Percentiles rank a stretch among this genome's conserved stretches.
These are phyloP conservation scores for Glutinoglossum americanum DNA, from an alignment of 495 filamentous ascomycete genomes.

Conservation along the genomic window DNA sequence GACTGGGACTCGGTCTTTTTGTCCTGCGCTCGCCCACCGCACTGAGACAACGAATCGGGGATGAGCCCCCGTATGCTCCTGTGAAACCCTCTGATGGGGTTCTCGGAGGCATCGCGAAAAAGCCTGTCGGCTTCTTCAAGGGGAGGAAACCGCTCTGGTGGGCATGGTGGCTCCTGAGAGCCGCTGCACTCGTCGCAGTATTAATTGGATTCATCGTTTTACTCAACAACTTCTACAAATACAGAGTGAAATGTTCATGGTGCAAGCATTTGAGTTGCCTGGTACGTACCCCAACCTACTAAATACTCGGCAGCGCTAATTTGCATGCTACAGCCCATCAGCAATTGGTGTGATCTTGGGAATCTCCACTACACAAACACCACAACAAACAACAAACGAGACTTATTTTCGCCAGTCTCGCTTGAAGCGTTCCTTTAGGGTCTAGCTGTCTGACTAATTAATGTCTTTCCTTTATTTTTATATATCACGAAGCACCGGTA, in stretches of 20 bases:
- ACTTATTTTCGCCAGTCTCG: conserved; percentile 2
- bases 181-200: conserved; percentile 54
- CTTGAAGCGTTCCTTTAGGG: conserved; percentile 1
- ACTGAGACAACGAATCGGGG: conserved; percentile 54
- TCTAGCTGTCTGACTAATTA: neutral
- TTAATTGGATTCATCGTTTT: conserved; percentile 67
- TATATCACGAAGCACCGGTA: neutral
- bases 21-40: conserved; percentile 70
- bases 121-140: conserved; percentile 69
- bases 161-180: conserved; percentile 86
- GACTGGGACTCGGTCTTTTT: conserved; percentile 64
- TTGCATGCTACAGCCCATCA: conserved; percentile 3
- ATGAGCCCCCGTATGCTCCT: conserved; percentile 38
- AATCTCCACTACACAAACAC: conserved; percentile 1
- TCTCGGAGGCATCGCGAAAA: conserved; percentile 36
- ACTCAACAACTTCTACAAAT: conserved; percentile 73
- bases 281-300: conserved; percentile 30
- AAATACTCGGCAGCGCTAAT: neutral
- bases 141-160: conserved; percentile 86
- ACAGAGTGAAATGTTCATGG: conserved; percentile 57
- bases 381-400: conserved; percentile 4
- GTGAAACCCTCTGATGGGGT: conserved; percentile 16
- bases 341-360: conserved; percentile 6
- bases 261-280: conserved; percentile 88
- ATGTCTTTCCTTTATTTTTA: neutral